Conservation (phyloP, 176 grass and related monocot species). For the Coix lacrymajobi region DNA sequence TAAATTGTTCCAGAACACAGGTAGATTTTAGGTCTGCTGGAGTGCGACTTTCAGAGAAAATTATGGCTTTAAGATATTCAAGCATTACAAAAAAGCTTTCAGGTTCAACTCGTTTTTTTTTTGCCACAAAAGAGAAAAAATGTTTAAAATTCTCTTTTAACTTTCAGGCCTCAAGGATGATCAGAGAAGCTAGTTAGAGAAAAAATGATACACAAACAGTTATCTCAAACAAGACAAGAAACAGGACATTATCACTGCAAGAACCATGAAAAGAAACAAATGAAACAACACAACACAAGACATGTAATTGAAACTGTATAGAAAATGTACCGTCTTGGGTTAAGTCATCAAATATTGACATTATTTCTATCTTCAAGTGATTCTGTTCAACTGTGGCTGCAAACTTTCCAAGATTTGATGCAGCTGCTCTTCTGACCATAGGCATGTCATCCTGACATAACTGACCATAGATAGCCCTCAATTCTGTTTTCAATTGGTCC, state of each 20-base stretch:
- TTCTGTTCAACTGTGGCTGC: constrained; percentile 73
- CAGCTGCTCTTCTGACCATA: constrained; percentile 93
- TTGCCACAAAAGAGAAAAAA: not conserved
- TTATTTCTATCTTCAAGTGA: constrained; percentile 72
- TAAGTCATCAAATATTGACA: constrained; percentile 94
- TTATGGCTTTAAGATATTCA: not conserved
- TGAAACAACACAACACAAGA: not conserved
- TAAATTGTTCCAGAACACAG: not conserved
- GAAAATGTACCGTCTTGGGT: constrained; percentile 64
- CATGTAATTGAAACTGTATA: not conserved
- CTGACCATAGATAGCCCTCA: constrained; percentile 71
- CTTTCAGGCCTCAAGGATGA: not conserved
- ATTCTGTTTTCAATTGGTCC: constrained; percentile 71
- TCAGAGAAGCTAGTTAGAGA: not conserved
- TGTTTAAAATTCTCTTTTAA: not conserved
- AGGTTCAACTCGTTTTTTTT: not conserved
- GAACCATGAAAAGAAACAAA: constrained; percentile 1
- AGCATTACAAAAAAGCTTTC: not conserved
- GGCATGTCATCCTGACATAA: constrained; percentile 97
- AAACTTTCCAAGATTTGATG: constrained; percentile 93
- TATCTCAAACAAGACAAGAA: not conserved
- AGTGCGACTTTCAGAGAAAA: not conserved
- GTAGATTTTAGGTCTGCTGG: not conserved
- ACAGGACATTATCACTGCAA: not conserved
- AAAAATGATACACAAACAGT: not conserved